Evolutionary conservation across 2,329 filamentous ascomycete genomes (phyloP), one percentile per base, ranked within the genome.

Genomic region (Aspergillus arachidicola): DNA sequence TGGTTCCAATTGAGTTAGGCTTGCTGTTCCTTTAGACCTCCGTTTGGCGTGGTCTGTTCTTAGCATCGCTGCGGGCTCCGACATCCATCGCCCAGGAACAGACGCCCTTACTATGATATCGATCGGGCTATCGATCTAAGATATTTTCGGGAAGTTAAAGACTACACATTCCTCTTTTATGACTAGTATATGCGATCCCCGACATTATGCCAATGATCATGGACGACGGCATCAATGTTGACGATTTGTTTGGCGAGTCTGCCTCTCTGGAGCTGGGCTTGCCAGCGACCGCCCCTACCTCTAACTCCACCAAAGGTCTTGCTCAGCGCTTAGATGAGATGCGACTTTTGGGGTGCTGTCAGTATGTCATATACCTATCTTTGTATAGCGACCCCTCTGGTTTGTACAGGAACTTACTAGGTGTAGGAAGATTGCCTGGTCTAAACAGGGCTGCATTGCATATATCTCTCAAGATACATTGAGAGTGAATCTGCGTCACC

Each of bases 361-460:
- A 93, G 93, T 95, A 87, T 80, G 89, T 84, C 51, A 43, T 23
- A 55, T 30, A 12, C 26, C 19, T 61, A 10, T 38, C 53, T 26
- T 2, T 7, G 26, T 32, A 12, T 21, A 32, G 21, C 14, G 11
- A 38, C 10, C 32, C 16, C 57, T 16, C 10, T 11, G 14, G 12
- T 6, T 16, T 21, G 32, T 19, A 36, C 57, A 54, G 21, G 38
- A 23, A 54, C 67, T 76, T 57, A 77, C 74, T 64, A 69, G 61
- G 26, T 6, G 12, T 69, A 96, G 93, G 75, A 88, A 87, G 67
- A 86, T 97, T 59, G 89, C 91, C 34, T 98, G 94, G 94, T 97
- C 94, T 12, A 93, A 89, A 71, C 86, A 88, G 64, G 94, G 94
- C 50, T 93, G 90, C 64, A 92, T 98, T 68, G 94, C 94, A 32